These are phyloP conservation scores for Phylloporus rhodoxanthus DNA, from an alignment of 768 basidiomycete genomes.

Conservation along the genomic window DNA sequence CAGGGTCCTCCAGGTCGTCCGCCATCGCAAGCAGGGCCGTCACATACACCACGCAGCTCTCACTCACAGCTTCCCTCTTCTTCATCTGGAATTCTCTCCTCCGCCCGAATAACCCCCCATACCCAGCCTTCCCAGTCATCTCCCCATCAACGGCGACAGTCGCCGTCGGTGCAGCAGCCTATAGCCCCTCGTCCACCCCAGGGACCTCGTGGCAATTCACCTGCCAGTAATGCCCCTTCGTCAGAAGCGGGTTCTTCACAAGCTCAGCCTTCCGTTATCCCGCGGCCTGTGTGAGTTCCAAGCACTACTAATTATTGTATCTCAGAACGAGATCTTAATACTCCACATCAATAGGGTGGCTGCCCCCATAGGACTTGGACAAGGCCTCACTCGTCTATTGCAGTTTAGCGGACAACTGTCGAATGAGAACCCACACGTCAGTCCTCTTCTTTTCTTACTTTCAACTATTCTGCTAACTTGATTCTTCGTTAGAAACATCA, in stretches of 20 bases:
- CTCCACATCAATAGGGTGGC: conserved; percentile 25
- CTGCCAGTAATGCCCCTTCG: conserved; percentile 21
- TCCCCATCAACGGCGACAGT: conserved; percentile 29
- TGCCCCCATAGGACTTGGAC: conserved; percentile 46
- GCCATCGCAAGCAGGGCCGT: conserved; percentile 44
- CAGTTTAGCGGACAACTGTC: conserved; percentile 67
- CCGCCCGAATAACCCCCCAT: conserved; percentile 33
- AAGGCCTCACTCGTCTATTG: conserved; percentile 58
- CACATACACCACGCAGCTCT: conserved; percentile 42
- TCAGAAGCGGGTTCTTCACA: conserved; percentile 31
- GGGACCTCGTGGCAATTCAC: conserved; percentile 19
- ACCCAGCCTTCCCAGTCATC: conserved; percentile 30
- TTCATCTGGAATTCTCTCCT: conserved; percentile 18
- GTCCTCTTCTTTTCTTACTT: conserved; percentile 1
- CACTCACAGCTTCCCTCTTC: conserved; percentile 33
- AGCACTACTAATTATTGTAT: not conserved
- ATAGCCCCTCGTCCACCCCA: conserved; percentile 35
- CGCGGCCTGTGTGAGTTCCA: conserved; percentile 29
- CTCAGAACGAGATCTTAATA: conserved; percentile 11
- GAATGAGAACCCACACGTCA: conserved; percentile 45
- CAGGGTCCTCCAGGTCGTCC: conserved; percentile 45
- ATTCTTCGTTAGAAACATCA: conserved; percentile 46
- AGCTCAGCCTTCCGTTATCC: conserved; percentile 24
- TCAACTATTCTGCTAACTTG: not conserved
- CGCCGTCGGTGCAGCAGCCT: conserved; percentile 32